phyloP scores from a whole-genome alignment of 1,139 yeast species.

The Kurtzmaniella natalensis region DNA sequence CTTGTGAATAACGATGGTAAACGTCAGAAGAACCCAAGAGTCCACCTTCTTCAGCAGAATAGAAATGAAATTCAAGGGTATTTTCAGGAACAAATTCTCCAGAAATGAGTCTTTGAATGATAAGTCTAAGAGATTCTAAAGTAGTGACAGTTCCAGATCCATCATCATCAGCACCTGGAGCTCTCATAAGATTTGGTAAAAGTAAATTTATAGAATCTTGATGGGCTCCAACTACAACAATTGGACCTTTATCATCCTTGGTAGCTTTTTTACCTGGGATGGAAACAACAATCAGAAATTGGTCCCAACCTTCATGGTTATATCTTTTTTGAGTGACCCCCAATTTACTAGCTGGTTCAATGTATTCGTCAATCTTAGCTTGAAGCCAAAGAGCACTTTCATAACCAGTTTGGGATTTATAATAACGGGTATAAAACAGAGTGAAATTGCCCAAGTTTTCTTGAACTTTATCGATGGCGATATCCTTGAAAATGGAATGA shows the following conservation, averaged over 20 bases:
- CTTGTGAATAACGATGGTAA: slow-evolving; percentile 49
- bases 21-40: slow-evolving; percentile 82
- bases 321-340: slow-evolving; percentile 25
- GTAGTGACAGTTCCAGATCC: slow-evolving; percentile 85
- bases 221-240: slow-evolving; percentile 83
- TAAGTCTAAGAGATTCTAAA: slow-evolving; percentile 67
- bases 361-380: slow-evolving; percentile 41
- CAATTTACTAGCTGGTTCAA: slow-evolving; percentile 32
- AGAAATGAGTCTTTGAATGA: slow-evolving; percentile 33
- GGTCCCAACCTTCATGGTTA: slow-evolving; percentile 41
- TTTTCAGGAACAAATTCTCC: slow-evolving; percentile 55
- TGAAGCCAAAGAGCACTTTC: slow-evolving; percentile 73
- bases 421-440: slow-evolving; percentile 76
- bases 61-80: slow-evolving; percentile 88
- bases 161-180: slow-evolving; percentile 97
- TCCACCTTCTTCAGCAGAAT: slow-evolving; percentile 95
- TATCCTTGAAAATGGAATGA: slow-evolving; percentile 29
- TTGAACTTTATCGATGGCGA: slow-evolving; percentile 46
- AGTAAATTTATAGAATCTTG: slow-evolving; percentile 79
- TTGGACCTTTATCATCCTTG: slow-evolving; percentile 23
- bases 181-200: slow-evolving; percentile 63
- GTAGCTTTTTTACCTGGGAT: slow-evolving; percentile 32
- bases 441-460: slow-evolving; percentile 58
- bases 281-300: slow-evolving; percentile 37
- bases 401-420: slow-evolving; percentile 65